Evolutionary conservation across 1,284 basidiomycete species (phyloP), one percentile per base, ranked within the genome.

Genomic region (Ceratobasidium theobromae): DNA sequence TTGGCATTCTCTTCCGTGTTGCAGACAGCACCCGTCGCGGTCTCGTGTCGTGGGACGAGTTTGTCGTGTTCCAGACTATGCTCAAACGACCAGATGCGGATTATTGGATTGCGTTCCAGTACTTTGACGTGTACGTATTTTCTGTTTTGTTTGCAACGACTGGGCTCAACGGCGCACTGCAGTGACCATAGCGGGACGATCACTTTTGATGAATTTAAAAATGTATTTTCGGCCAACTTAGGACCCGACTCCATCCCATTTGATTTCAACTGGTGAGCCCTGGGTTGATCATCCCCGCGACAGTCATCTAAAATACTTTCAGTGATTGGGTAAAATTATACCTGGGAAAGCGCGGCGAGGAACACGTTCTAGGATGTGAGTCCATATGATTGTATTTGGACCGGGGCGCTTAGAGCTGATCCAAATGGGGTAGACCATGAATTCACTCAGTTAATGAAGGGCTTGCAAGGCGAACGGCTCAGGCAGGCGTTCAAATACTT

Each of bases 371-470:
- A 62, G 94, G 93, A 77, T 98, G 94, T 93, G 74, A 74, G 88
- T 82, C 30, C 25, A 18, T 30, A 32, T 45, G 64, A 14, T 14
- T 58, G 70, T 43, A 30, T 35, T 41, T 46, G 28, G 18, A 33
- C 41, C 40, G 23, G 35, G 46, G 60, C 66, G 33, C 53, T 41
- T 38, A 58, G 46, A 64, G 65, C 67, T 72, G 14, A 53, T 49
- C 64, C 69, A 53, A 35, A 16, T 40, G 70, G 11, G 5, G n/a
- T 25, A 94, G 91, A 94, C 79, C 89, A 90, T 75, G 94, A 97
- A 78, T 97, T 97, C 78, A 96, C 93, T 35, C 92, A 93, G 78
- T 79, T 98, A 69, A 96, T 98, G 93, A 97, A 96, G 78, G 95
- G 93, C 48, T 83, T 97, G 68, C 95, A 96, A 79, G 95, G 94